Conservation (phyloP, 2,329 filamentous ascomycete species). For the Phialophora tarda region DNA sequence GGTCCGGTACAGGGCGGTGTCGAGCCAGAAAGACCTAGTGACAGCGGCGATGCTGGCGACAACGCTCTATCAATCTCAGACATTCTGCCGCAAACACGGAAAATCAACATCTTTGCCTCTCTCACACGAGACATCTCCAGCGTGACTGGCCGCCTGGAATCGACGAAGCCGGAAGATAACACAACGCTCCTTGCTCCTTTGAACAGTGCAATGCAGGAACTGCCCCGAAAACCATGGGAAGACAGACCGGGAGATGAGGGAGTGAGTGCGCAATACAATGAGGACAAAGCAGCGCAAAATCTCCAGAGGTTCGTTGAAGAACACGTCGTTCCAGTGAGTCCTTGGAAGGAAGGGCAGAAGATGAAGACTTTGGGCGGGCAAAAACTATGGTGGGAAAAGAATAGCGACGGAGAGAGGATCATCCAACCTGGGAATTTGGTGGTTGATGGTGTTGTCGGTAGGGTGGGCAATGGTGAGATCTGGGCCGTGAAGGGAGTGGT, state of each 20-base stretch:
- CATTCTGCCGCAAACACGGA: constrained; percentile 77
- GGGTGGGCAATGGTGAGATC: constrained; percentile 86
- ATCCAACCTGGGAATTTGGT: constrained; percentile 74
- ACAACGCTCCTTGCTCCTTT: constrained; percentile 86
- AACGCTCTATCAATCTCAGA: constrained; percentile 75
- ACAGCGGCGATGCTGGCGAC: constrained; percentile 39
- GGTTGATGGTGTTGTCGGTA: constrained; percentile 73
- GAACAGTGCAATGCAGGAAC: constrained; percentile 76
- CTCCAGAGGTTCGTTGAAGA: constrained; percentile 81
- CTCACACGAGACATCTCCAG: constrained; percentile 76
- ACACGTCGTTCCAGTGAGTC: constrained; percentile 76
- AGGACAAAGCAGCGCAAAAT: constrained; percentile 77
- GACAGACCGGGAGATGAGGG: constrained; percentile 41
- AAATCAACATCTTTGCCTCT: constrained; percentile 82
- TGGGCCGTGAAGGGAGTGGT: constrained; percentile 73
- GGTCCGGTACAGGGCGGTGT: constrained; percentile 23
- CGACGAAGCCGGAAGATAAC: constrained; percentile 63
- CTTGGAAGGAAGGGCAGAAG: constrained; percentile 71
- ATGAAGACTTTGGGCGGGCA: constrained; percentile 70
- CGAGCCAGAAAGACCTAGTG: constrained; percentile 8
- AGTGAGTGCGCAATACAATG: constrained; percentile 63
- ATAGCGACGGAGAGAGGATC: constrained; percentile 66
- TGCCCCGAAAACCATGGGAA: constrained; percentile 89
- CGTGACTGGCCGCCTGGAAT: constrained; percentile 71
- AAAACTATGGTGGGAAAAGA: constrained; percentile 82